A percentile compares a stretch with the other conserved stretches of the same genome.
Conservation (phyloP, 2,329 filamentous ascomycete species). For the Trichoderma aggressivum region DNA sequence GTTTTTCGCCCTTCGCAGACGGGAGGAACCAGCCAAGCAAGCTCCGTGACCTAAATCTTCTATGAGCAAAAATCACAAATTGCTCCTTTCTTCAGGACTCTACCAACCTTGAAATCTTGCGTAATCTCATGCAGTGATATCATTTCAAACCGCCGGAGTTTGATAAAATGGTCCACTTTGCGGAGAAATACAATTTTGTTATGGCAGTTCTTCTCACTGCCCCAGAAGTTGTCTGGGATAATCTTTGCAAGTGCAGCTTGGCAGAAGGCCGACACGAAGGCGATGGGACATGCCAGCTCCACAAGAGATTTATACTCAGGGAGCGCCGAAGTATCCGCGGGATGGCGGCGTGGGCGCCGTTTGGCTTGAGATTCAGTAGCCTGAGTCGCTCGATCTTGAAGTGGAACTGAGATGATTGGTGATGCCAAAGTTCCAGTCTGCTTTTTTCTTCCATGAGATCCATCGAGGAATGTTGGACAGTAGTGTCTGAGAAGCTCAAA, state of each 20-base stretch:
- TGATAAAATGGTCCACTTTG: constrained; percentile 74
- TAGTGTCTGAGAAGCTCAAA: constrained; percentile 74
- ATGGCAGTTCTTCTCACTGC: constrained; percentile 47
- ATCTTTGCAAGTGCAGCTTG: constrained; percentile 69
- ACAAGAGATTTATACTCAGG: constrained; percentile 47
- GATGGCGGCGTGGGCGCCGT: constrained; percentile 10
- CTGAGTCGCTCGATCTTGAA: not conserved
- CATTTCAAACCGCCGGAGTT: constrained; percentile 74
- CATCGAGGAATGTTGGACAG: constrained; percentile 56
- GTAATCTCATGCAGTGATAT: constrained; percentile 74
- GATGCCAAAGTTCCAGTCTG: not conserved
- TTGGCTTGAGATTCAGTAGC: not conserved
- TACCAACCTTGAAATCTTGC: constrained; percentile 64
- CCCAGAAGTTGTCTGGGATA: constrained; percentile 75
- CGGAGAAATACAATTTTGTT: constrained; percentile 63
- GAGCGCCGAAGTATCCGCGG: not conserved
- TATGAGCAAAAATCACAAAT: not conserved
- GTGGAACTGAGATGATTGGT: not conserved
- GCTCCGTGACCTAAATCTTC: constrained; percentile 54
- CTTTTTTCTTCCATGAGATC: not conserved
- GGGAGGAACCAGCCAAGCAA: constrained; percentile 70
- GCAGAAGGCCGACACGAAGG: constrained; percentile 81
- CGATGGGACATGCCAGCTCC: constrained; percentile 62
- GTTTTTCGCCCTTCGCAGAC: constrained; percentile 50
- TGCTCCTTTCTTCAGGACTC: not conserved